A percentile compares a stretch with the other conserved stretches of the same genome.
These are phyloP conservation scores for Pichia eremophila DNA, from an alignment of 805 yeast species.

Conservation along the genomic window DNA sequence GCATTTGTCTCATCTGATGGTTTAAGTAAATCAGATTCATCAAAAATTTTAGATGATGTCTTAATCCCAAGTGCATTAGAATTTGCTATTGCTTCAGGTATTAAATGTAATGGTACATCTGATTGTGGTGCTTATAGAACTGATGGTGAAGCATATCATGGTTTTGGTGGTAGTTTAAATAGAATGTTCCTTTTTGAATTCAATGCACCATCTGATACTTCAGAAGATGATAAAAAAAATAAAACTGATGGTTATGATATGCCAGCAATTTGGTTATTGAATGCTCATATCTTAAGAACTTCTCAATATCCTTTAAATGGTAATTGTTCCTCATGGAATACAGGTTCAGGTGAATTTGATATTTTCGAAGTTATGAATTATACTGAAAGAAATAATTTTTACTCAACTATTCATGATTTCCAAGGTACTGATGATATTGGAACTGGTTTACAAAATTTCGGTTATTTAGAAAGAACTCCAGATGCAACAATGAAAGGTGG, in stretches of 20 bases:
- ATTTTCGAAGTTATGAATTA: constrained; percentile 65
- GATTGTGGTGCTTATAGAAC: constrained; percentile 69
- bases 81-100: constrained; percentile 48
- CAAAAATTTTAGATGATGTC: constrained; percentile 41
- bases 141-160: constrained; percentile 71
- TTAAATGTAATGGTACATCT: constrained; percentile 50
- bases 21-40: constrained; percentile 30
- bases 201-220: constrained; percentile 41
- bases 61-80: constrained; percentile 50
- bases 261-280: constrained; percentile 72
- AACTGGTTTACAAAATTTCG: constrained; percentile 48
- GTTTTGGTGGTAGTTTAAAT: constrained; percentile 58
- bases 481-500: constrained; percentile 54
- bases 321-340: constrained; percentile 67
- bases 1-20: constrained; percentile 57
- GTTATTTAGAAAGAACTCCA: constrained; percentile 48
- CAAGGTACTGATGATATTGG: constrained; percentile 61
- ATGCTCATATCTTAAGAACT: constrained; percentile 63
- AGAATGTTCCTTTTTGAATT: constrained; percentile 71
- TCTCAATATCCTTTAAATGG: constrained; percentile 54
- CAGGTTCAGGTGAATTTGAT: constrained; percentile 76
- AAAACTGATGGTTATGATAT: constrained; percentile 39
- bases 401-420: constrained; percentile 65
- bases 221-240: constrained; percentile 31
- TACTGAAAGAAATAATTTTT: constrained; percentile 46